Conservation (phyloP, 2,329 filamentous ascomycete genomes). For the Dactylellina parvicollis region DNA sequence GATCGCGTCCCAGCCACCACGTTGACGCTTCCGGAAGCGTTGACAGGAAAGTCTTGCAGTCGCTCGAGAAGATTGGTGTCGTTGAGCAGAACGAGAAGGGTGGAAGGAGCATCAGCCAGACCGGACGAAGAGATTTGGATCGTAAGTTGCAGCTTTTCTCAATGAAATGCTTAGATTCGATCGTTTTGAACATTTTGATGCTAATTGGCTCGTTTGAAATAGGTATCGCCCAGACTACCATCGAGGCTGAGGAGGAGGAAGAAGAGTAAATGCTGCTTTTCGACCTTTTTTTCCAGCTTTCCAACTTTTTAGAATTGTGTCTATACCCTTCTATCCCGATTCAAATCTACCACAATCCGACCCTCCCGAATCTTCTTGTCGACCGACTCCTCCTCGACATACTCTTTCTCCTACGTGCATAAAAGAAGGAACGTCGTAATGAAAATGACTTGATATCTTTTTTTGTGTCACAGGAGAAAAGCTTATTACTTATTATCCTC, state of each 20-base stretch:
- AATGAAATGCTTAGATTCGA: constrained; percentile 25
- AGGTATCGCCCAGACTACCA: constrained; percentile 82
- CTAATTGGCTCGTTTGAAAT: constrained; percentile 29
- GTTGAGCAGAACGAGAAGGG: constrained; percentile 98
- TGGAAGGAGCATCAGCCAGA: constrained; percentile 96
- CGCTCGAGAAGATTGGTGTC: constrained; percentile 99
- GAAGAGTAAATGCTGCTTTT: constrained; percentile 69
- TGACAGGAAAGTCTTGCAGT: constrained; percentile 96
- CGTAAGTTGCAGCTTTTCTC: constrained; percentile 64
- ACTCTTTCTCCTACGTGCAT: constrained; percentile 34
- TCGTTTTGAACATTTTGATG: constrained; percentile 19
- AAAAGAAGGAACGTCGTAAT: constrained; percentile 49
- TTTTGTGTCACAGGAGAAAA: constrained; percentile 40
- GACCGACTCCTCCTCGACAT: constrained; percentile 9
- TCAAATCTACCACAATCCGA: constrained; percentile 58
- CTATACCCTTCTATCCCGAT: constrained; percentile 59
- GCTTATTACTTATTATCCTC: constrained; percentile 39
- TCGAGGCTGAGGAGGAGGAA: constrained; percentile 76
- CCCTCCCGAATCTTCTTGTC: constrained; percentile 54
- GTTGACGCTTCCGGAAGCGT: constrained; percentile 93
- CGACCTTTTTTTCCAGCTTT: constrained; percentile 26
- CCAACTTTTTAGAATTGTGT: constrained; percentile 31
- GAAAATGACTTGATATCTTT: constrained; percentile 50
- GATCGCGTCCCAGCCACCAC: constrained; percentile 89
- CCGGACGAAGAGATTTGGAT: constrained; percentile 98